Evolutionary conservation across 192 early-diverging fungal genomes (phyloP), one percentile per base, ranked within the genome.

Genomic region (Irineochytrium annulatum): DNA sequence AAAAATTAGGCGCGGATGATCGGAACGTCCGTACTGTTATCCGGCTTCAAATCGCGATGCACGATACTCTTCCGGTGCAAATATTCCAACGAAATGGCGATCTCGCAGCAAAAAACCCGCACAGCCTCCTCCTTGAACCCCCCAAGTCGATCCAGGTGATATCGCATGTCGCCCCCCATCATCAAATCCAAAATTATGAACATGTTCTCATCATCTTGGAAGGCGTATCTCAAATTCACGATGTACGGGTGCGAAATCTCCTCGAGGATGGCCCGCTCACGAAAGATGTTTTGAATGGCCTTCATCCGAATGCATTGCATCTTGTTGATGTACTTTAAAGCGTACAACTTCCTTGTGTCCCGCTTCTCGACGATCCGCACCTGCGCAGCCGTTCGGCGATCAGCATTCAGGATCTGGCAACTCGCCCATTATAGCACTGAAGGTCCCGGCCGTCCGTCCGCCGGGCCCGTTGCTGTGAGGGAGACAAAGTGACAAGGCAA

Each of bases 321-420:
- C 76, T 98, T 98, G 80, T 89, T 92, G 80, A 98, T 98, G 76
- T 95, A 95, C 69, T 98, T 98, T 44, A 98, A 79, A n/a, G 95
- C 95, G 46, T 90, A 98, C 16, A 88, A 70, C 46, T 82, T 76
- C 56, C 86, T 81, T 0, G 89, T 82, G 27, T 79, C 75, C 64
- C 85, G 87, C 68, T 93, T 91, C 70, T 96, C 87, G 3, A 98
- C 94, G 3, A 98, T 91, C n/a, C 93, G 87, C 30, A 92, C 89
- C 88, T 89, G 41, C 16, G 19, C 13, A 43, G 35, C 6, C 0
- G 20, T 32, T 55, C 3, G 55, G 4, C 32, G 53, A n/a, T n/a
- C n/a, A n/a, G n/a, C n/a, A n/a, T n/a, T n/a, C n/a, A n/a, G n/a
- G n/a, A n/a, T n/a, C n/a, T n/a, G n/a, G n/a, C n/a, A n/a, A n/a